A percentile compares a stretch with the other conserved stretches of the same genome.
Evolutionary conservation across 2,329 filamentous ascomycete genomes (phyloP).

Genomic region (Ophiostoma ips): DNA sequence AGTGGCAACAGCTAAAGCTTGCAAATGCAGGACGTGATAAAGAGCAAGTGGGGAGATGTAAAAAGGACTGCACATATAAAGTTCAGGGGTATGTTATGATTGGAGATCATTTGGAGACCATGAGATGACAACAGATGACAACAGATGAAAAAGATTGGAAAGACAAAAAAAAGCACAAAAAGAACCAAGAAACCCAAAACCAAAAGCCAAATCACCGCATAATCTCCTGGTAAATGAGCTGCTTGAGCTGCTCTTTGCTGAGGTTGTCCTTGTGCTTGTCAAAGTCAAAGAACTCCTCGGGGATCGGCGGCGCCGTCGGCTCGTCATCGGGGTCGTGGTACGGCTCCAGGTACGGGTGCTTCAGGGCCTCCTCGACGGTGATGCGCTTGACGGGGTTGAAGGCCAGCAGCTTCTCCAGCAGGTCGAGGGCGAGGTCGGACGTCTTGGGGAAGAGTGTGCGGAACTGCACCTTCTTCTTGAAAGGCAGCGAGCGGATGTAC

Average conservation of each 20-base stretch:
- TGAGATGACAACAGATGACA: background rate
- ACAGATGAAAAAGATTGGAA: background rate
- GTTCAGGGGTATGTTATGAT: slow-evolving; percentile 1
- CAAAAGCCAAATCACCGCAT: slow-evolving; percentile 37
- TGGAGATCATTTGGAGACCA: background rate
- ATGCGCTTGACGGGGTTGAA: slow-evolving; percentile 99
- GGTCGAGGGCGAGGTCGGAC: slow-evolving; percentile 87
- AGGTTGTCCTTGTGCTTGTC: slow-evolving; percentile 99
- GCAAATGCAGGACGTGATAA: too few species aligned
- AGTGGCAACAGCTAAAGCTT: background rate
- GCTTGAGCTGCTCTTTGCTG: slow-evolving; percentile 95
- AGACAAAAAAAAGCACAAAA: background rate
- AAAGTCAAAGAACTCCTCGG: slow-evolving; percentile 98
- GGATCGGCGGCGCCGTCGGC: slow-evolving; percentile 89
- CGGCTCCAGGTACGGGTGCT: slow-evolving; percentile 94
- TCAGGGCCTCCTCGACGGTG: slow-evolving; percentile 90
- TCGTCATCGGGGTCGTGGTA: slow-evolving; percentile 99
- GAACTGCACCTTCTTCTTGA: slow-evolving; percentile 99
- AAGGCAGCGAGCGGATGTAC: slow-evolving; percentile 94
- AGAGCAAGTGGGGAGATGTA: too few species aligned
- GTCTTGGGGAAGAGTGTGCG: slow-evolving; percentile 96
- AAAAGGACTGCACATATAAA: background rate
- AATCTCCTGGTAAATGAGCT: slow-evolving; percentile 96
- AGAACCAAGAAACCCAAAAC: background rate
- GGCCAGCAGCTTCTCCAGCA: slow-evolving; percentile 87